Percentiles rank a stretch among this genome's conserved stretches.
These are phyloP conservation scores for Rhodotorula graminis DNA, from an alignment of 768 basidiomycete species.

Conservation along the genomic window DNA sequence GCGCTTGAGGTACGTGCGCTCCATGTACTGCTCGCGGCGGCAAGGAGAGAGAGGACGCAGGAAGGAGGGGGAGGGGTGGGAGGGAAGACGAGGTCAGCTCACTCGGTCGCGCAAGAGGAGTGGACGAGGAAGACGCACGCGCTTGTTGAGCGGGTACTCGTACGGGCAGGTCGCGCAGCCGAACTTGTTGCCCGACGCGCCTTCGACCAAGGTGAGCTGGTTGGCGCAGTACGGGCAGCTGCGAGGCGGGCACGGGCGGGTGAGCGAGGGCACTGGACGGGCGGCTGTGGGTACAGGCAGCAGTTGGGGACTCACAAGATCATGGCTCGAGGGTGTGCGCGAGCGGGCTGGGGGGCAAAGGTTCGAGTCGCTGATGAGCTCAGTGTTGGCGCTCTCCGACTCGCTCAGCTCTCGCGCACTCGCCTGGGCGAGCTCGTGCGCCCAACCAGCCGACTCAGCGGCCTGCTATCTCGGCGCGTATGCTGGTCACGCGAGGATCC, in stretches of 20 bases:
- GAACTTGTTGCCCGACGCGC: conserved; percentile 77
- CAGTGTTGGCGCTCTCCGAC: background rate
- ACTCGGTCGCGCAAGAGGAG: background rate
- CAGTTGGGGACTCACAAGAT: background rate
- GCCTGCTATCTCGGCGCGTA: too few relatives aligned
- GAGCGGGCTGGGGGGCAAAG: background rate
- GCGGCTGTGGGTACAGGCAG: too few relatives aligned
- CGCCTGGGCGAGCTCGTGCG: too few relatives aligned
- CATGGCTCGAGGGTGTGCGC: background rate
- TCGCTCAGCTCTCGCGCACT: too few relatives aligned
- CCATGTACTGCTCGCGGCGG: conserved; percentile 57
- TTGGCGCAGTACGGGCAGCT: conserved; percentile 88
- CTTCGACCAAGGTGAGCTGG: conserved; percentile 64
- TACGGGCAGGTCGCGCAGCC: conserved; percentile 91
- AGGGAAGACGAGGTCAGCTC: background rate
- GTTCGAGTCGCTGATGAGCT: background rate
- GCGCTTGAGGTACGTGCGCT: conserved; percentile 90
- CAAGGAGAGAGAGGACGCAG: too few relatives aligned
- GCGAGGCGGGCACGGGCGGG: background rate
- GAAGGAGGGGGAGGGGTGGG: too few relatives aligned
- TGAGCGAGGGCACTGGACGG: background rate
- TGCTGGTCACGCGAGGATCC: too few relatives aligned
- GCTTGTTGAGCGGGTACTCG: conserved; percentile 84
- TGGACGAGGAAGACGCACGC: conserved; percentile 52
- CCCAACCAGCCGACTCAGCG: too few relatives aligned